Percentiles rank a stretch among this genome's conserved stretches.
Evolutionary conservation across 2,329 filamentous ascomycete species (phyloP).

Genomic region (Ceratocystiopsis sp.): DNA sequence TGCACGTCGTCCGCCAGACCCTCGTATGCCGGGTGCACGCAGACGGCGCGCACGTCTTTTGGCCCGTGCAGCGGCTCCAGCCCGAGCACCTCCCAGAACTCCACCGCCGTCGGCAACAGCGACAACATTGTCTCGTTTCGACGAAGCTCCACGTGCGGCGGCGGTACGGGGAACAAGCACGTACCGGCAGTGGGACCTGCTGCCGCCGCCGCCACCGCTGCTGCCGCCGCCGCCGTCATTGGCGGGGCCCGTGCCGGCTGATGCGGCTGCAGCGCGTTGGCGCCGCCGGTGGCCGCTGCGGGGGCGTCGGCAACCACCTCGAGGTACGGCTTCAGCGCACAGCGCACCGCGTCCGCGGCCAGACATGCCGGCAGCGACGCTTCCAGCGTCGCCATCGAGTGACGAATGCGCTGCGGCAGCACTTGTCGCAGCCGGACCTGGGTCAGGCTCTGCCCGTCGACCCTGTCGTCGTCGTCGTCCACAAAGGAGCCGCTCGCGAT

Average conservation of each 20-base stretch:
- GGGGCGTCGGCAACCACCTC: conserved; percentile 39
- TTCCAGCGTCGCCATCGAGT: conserved; percentile 31
- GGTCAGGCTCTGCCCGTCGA: conserved; percentile 21
- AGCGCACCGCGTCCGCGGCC: conserved; percentile 19
- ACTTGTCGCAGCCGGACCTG: conserved; percentile 20
- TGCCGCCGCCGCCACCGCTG: no score
- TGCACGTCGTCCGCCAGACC: conserved; percentile 43
- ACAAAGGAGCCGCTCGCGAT: background rate
- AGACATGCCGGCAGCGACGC: conserved; percentile 28
- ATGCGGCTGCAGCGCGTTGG: conserved; percentile 16
- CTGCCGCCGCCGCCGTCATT: no score
- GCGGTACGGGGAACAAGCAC: conserved; percentile 40
- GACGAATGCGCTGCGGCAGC: conserved; percentile 25
- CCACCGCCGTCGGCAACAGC: conserved; percentile 54
- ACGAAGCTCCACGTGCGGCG: conserved; percentile 56
- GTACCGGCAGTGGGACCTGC: no score
- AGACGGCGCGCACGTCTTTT: conserved; percentile 56
- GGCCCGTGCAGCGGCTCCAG: conserved; percentile 51
- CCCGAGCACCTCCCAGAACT: conserved; percentile 70
- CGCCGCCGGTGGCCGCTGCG: no score
- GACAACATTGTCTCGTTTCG: conserved; percentile 54
- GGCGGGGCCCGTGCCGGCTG: no score
- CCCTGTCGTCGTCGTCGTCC: conserved; percentile 2
- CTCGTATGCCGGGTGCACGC: conserved; percentile 50
- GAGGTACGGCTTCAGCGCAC: conserved; percentile 30